A percentile compares a stretch with the other conserved stretches of the same genome.
Conservation (phyloP, 495 filamentous ascomycete genomes). For the Penicillium fimorum region DNA sequence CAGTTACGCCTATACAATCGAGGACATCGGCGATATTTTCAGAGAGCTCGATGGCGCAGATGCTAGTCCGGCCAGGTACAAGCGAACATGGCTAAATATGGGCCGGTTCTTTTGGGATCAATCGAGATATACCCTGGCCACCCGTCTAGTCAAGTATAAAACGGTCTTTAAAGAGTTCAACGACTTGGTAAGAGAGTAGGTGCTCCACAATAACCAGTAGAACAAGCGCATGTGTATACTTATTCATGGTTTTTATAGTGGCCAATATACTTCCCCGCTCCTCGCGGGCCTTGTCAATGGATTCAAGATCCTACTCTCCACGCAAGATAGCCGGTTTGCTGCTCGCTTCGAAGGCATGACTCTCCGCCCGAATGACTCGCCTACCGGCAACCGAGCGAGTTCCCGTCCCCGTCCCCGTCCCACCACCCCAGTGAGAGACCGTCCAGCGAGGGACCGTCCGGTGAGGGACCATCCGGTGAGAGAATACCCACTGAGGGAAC, state of each 20-base stretch:
- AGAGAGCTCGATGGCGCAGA: constrained; percentile 40
- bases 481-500: background rate
- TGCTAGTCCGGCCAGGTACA: constrained; percentile 40
- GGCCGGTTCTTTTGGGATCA: constrained; percentile 49
- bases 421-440: background rate
- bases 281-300: constrained; percentile 34
- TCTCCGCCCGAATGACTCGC: constrained; percentile 30
- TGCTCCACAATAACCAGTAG: background rate
- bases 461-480: background rate
- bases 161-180: constrained; percentile 49
- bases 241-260: constrained; percentile 22
- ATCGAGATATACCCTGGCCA: constrained; percentile 46
- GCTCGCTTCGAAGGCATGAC: constrained; percentile 38
- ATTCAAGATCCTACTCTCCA: constrained; percentile 36
- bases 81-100: constrained; percentile 54
- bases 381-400: constrained; percentile 27
- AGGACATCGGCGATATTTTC: constrained; percentile 53
- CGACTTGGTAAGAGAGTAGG: constrained; percentile 49
- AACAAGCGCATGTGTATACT: constrained; percentile 5
- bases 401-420: constrained; percentile 13
- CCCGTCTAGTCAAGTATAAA: constrained; percentile 55
- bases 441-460: background rate
- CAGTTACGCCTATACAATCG: constrained; percentile 53
- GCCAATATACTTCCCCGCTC: constrained; percentile 27
- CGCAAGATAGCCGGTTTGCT: constrained; percentile 40